Conservation (phyloP, 176 grass and related monocot species). For the Canna indica region DNA sequence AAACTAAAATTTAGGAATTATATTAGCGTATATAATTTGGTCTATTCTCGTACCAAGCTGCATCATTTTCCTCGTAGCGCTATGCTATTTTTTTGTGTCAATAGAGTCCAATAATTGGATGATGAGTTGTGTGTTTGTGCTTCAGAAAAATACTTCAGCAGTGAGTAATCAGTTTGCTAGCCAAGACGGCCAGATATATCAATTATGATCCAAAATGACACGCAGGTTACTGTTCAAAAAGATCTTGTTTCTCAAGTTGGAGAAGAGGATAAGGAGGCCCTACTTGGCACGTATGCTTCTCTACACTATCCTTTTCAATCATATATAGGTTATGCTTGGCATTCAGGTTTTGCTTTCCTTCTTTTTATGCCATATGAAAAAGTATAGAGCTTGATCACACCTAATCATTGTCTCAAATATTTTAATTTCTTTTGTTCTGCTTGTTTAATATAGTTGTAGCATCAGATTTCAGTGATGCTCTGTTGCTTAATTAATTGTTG, state of each 20-base stretch:
- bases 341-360: background rate
- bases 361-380: no score
- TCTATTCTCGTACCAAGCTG: no score
- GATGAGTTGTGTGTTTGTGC: background rate
- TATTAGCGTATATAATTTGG: no score
- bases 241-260: conserved; percentile 76
- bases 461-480: no score
- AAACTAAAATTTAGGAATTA: no score
- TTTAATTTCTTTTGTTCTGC: no score
- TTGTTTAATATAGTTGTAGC: no score
- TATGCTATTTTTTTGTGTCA: background rate
- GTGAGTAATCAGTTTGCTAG: conserved; percentile 34
- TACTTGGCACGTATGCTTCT: conserved; percentile 63
- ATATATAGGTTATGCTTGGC: conserved; percentile 1
- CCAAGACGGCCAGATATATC: conserved; percentile 38
- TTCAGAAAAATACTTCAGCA: conserved; percentile 58
- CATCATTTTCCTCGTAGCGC: background rate
- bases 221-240: conserved; percentile 48
- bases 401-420: no score
- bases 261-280: conserved; percentile 79
- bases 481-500: no score
- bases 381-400: no score
- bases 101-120: background rate
- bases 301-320: background rate
- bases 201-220: conserved; percentile 30